These are phyloP conservation scores for Pythium sp. DNA, from an alignment of 352 stramenopile species.

Conservation along the genomic window DNA sequence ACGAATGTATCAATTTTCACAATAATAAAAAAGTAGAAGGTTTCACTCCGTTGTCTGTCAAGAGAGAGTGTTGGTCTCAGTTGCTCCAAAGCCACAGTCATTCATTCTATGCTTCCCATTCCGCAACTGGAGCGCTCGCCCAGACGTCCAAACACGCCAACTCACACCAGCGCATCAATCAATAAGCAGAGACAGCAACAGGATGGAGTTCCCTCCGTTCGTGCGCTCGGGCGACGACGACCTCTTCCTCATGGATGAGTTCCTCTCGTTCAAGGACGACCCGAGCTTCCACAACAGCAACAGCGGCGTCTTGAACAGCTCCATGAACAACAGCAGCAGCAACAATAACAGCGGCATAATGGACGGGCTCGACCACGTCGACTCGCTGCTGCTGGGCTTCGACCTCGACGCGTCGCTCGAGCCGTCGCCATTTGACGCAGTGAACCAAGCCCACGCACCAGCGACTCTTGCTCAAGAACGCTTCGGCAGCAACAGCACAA, in stretches of 20 bases:
- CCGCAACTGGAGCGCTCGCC: neutral
- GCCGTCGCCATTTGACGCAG: conserved; percentile 6
- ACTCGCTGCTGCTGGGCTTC: conserved; percentile 41
- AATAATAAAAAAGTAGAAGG: no score
- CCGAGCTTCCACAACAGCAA: conserved; percentile 15
- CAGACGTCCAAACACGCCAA: neutral
- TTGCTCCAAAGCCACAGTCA: neutral
- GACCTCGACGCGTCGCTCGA: conserved; percentile 19
- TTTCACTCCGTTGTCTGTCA: neutral
- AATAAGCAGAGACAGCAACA: neutral
- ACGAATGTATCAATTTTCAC: no score
- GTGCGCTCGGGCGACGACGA: conserved; percentile 16
- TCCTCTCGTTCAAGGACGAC: conserved; percentile 48
- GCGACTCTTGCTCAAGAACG: neutral
- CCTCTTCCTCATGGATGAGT: conserved; percentile 47
- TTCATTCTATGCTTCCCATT: conserved; percentile 7
- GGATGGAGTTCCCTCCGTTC: conserved; percentile 12
- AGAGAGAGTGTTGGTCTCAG: conserved; percentile 7
- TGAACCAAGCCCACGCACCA: conserved; percentile 1
- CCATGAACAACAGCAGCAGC: conserved; percentile 1
- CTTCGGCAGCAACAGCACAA: conserved; percentile 11
- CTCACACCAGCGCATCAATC: conserved; percentile 1
- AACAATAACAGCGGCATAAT: conserved; percentile 15
- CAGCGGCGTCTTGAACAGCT: conserved; percentile 1
- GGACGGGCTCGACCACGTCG: conserved; percentile 29